A percentile compares a stretch with the other conserved stretches of the same genome.
These are phyloP conservation scores for Mucor mucedo DNA, from an alignment of 371 early-diverging fungal species.

Conservation along the genomic window DNA sequence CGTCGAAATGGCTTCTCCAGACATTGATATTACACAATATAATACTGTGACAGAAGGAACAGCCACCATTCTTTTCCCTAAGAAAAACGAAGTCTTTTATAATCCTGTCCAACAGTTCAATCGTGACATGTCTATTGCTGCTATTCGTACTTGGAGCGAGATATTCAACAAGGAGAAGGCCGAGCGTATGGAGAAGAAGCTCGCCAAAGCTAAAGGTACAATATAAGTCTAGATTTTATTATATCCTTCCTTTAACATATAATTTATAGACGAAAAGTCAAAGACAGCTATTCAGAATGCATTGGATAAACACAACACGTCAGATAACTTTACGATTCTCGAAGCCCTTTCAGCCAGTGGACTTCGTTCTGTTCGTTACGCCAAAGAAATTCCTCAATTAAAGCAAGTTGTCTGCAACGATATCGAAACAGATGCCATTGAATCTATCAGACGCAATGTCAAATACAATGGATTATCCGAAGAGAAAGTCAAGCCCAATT, in stretches of 20 bases:
- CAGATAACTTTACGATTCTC: slow-evolving; percentile 74
- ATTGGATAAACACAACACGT: slow-evolving; percentile 33
- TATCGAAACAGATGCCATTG: slow-evolving; percentile 88
- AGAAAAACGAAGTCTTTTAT: slow-evolving; percentile 96
- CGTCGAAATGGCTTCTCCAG: slow-evolving; percentile 5
- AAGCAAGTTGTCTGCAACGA: slow-evolving; percentile 94
- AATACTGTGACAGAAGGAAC: slow-evolving; percentile 79
- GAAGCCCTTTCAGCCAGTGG: slow-evolving; percentile 99
- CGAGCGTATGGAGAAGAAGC: slow-evolving; percentile 53
- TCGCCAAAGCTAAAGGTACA: slow-evolving; percentile 43
- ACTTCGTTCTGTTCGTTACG: slow-evolving; percentile 97
- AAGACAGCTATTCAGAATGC: slow-evolving; percentile 34
- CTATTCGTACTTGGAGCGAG: slow-evolving; percentile 89
- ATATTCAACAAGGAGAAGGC: slow-evolving; percentile 64
- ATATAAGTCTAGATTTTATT: no score
- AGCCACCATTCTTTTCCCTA: slow-evolving; percentile 91
- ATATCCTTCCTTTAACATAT: background rate
- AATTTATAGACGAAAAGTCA: slow-evolving; percentile 32
- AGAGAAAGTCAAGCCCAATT: slow-evolving; percentile 77
- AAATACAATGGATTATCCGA: slow-evolving; percentile 80
- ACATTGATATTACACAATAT: slow-evolving; percentile 53
- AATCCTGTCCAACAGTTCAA: slow-evolving; percentile 99
- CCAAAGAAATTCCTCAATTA: slow-evolving; percentile 91
- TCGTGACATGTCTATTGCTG: slow-evolving; percentile 95
- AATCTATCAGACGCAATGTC: slow-evolving; percentile 90